Base-by-base conservation (phyloP, 2,329 filamentous ascomycete species). In the Pseudopithomyces chartarum region DNA sequence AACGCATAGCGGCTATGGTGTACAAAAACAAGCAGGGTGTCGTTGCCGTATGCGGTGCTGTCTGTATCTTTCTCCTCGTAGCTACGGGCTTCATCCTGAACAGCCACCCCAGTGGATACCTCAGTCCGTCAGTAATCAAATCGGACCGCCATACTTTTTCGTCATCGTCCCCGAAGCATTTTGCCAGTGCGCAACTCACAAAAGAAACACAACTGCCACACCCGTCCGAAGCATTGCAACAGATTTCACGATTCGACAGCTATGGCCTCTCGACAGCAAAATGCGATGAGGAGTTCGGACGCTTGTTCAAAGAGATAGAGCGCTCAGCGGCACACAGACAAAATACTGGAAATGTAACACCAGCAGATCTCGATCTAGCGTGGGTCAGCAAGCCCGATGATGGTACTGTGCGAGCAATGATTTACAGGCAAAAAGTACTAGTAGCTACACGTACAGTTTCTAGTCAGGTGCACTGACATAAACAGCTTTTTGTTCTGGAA, bases 401-500 rank as follows among this genome's bases (percentile, higher is more conserved):
- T n/a, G 62, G 64, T 36, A 56, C 56, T 36, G 62, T 67, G 7
- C 59, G 67, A 6, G 69, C 64, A n/a, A 67, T 73, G 66, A 70
- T 73, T 22, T 62, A 67, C 49, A 60, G 70, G 33, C 59, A 67
- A 44, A 64, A 69, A 58, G 66, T 69, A 52, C 6, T 36, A 6
- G 6, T 10, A 33, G 10, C 13, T 20, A 20, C 12, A 26, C 12
- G 17, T 15, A 15, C 12, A 12, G 11, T 8, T 26, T 3, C 11
- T 48, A 8, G 34, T 38, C 15, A 17, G 12, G 6, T 20, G 32
- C 17, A n/a, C 23, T 43, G 19, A 13, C n/a, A 2, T 22, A 22
- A 23, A 23, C 5, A 78, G 68, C 61, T 76, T 20, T 76, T 74
- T 47, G 64, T 77, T 32, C 58, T 76, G 5, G 66, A 71, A 7